Conservation (phyloP, 495 filamentous ascomycete species). For the Lepidopterella palustris region DNA sequence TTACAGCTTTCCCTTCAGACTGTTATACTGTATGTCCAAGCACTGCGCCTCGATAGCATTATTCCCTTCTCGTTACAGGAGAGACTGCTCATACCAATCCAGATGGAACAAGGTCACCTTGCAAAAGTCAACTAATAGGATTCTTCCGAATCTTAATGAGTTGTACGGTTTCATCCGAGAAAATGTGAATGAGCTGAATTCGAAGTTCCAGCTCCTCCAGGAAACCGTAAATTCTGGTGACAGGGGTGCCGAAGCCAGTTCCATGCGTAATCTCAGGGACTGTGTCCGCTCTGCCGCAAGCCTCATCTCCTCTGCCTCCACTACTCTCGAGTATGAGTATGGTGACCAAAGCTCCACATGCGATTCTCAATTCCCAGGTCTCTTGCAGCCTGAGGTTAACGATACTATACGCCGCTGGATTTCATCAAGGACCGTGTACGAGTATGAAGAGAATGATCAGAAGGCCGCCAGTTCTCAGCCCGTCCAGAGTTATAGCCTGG, state of each 20-base stretch:
- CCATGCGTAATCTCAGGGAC: constrained; percentile 16
- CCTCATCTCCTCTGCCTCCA: constrained; percentile 19
- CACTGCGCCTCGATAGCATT: too few species aligned
- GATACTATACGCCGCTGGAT: constrained; percentile 12
- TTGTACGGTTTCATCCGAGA: background rate
- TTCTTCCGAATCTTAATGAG: background rate
- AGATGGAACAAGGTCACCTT: background rate
- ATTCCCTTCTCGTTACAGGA: background rate
- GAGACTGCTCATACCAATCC: background rate
- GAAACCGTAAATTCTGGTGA: too few species aligned
- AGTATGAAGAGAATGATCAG: background rate
- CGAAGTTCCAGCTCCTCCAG: too few species aligned
- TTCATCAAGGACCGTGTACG: constrained; percentile 2
- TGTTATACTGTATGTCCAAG: too few species aligned
- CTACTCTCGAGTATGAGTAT: constrained; percentile 1
- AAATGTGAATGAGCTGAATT: background rate
- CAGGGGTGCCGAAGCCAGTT: too few species aligned
- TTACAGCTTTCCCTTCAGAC: background rate
- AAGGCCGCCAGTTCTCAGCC: too few species aligned
- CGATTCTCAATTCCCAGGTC: constrained; percentile 15
- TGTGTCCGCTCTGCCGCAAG: constrained; percentile 23
- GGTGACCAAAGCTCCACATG: constrained; percentile 1
- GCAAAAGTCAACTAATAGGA: background rate
- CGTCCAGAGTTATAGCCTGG: too few species aligned
- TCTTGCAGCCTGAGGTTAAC: constrained; percentile 2